These are phyloP conservation scores for Drosera capensis DNA, from an alignment of 148 eudicot genomes.

Conservation along the genomic window DNA sequence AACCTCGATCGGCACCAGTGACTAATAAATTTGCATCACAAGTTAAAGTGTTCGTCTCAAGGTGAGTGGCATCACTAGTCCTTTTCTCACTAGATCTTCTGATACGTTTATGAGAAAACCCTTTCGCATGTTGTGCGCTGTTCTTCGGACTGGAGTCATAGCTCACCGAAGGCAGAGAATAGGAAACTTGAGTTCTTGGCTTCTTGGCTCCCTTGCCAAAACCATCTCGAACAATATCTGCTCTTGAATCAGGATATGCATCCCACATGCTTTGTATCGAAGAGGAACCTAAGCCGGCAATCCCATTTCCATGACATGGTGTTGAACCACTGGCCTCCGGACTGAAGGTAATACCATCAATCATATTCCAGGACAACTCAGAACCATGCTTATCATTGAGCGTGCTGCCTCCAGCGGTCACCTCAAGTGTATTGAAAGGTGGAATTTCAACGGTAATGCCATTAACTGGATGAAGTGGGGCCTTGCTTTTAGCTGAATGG, in stretches of 20 bases:
- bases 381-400: slow-evolving; percentile 11
- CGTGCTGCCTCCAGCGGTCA: slow-evolving; percentile 14
- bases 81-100: slow-evolving; percentile 67
- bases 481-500: slow-evolving; percentile 11
- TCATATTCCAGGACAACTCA: slow-evolving; percentile 16
- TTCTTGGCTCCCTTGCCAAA: slow-evolving; percentile 71
- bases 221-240: slow-evolving; percentile 25
- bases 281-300: slow-evolving; percentile 18
- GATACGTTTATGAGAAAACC: slow-evolving; percentile 50
- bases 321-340: slow-evolving; percentile 23
- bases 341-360: slow-evolving; percentile 17
- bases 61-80: slow-evolving; percentile 24
- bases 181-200: slow-evolving; percentile 83
- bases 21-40: slow-evolving; percentile 69
- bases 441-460: slow-evolving; percentile 43
- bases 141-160: slow-evolving; percentile 24
- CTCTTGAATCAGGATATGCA: slow-evolving; percentile 30
- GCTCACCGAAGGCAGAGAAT: slow-evolving; percentile 53
- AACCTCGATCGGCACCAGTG: slow-evolving; percentile 54
- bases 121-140: slow-evolving; percentile 25
- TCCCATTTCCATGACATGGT: slow-evolving; percentile 21
- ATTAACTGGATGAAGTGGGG: slow-evolving; percentile 15
- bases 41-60: slow-evolving; percentile 38
- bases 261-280: slow-evolving; percentile 23
- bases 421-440: slow-evolving; percentile 21